Evolutionary conservation across 257 asterid genomes (phyloP).

Genomic region (Solanum habrochaites): DNA sequence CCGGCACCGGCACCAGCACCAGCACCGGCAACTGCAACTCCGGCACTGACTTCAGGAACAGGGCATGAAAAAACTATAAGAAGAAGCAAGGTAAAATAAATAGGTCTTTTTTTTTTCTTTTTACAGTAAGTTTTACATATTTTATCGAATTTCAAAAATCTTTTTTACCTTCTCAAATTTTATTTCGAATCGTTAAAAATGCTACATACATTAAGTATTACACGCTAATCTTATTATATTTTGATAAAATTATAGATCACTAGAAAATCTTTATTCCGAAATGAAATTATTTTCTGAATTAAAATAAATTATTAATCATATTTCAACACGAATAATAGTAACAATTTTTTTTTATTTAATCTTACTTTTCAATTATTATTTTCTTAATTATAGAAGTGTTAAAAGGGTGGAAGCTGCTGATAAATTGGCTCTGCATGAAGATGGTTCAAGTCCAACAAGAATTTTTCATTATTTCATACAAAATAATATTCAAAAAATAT

Average conservation of each 20-base stretch:
- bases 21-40: neutral
- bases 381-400: neutral
- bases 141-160: neutral
- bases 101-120: neutral
- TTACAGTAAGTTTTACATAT: neutral
- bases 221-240: neutral
- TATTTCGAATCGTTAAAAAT: neutral
- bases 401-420: neutral
- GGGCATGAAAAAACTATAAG: neutral
- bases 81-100: neutral
- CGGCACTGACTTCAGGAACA: neutral
- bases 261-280: neutral
- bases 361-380: neutral
- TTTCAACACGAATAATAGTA: no score
- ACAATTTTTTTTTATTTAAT: neutral
- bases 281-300: neutral
- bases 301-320: neutral
- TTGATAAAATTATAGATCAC: neutral
- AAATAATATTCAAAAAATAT: neutral
- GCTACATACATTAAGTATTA: accelerated
- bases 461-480: neutral
- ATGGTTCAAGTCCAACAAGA: neutral
- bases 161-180: neutral
- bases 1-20: neutral
- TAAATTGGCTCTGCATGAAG: neutral